A percentile compares a stretch with the other conserved stretches of the same genome.
Conservation (phyloP, 495 filamentous ascomycete species). For the Thermochaetoides thermophila region DNA sequence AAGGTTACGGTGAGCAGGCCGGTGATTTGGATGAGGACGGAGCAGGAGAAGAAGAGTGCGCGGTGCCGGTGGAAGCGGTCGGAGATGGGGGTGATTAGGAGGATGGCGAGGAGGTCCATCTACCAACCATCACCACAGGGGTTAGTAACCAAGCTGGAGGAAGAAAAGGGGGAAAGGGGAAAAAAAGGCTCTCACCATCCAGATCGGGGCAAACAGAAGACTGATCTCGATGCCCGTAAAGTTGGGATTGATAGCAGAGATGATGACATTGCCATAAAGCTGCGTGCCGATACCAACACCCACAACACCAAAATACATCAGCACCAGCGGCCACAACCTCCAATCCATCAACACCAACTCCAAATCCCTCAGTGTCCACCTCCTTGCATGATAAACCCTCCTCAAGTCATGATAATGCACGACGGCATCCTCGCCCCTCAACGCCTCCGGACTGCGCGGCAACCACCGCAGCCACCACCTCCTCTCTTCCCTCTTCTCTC, state of each 20-base stretch:
- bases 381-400: constrained; percentile 56
- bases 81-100: constrained; percentile 70
- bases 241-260: constrained; percentile 55
- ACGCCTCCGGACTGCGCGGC: constrained; percentile 48
- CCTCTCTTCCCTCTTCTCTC: constrained; percentile 26
- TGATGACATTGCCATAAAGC: constrained; percentile 75
- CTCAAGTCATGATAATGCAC: constrained; percentile 77
- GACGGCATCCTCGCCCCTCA: constrained; percentile 62
- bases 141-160: background rate
- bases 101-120: constrained; percentile 82
- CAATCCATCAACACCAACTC: constrained; percentile 59
- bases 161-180: background rate
- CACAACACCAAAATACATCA: constrained; percentile 94
- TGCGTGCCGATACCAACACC: constrained; percentile 84
- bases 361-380: constrained; percentile 59
- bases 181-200: constrained; percentile 47
- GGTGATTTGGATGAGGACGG: constrained; percentile 64
- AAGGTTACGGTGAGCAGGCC: constrained; percentile 72
- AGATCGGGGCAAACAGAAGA: constrained; percentile 77
- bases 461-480: constrained; percentile 41
- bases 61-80: constrained; percentile 77
- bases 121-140: constrained; percentile 1
- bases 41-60: constrained; percentile 66
- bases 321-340: constrained; percentile 66
- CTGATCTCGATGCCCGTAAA: constrained; percentile 64